Base-by-base conservation (phyloP, 108 stramenopile species). In the Conticribra guillardii region DNA sequence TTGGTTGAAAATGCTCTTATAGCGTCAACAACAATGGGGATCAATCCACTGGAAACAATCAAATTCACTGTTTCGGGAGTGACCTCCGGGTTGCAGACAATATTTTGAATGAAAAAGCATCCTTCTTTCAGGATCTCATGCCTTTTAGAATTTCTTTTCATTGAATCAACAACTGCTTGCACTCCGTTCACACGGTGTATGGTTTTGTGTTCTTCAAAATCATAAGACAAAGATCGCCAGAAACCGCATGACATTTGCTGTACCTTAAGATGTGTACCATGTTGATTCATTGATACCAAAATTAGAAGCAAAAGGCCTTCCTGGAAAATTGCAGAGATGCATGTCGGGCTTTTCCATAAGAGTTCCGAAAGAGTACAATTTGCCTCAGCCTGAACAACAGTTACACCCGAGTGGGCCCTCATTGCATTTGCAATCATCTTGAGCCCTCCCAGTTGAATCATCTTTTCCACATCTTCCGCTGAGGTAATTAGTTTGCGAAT, bases 211-310 rank as follows among this genome's bases (percentile, higher is more conserved):
- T 63, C 64, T n/a, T 34, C 8, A 63, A 74, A 74, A 41, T 80
- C 79, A 47, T 74, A 74, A 0, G 79, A 80, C 30, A 74, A 14
- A 27, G 79, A 66, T 14, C 79, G 73, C 23, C 73, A 67, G 46
- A 80, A 62, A 3, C 58, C 73, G 18, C 67, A 74, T 22, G 54
- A 59, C 32, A 67, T 47, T 28, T 74, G 66, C 8, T 80, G 73
- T 21, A 80, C 56, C 21, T 73, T 73, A 17, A 28, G 16, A 34
- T 60, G 24, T 9, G 23, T 60, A 0, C 26, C 58, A 23, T 74
- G 67, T 14, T 26, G 26, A 31, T 74, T 21, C 79, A 80, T 80
- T 18, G 73, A 60, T 29, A 47, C 58, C 18, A 74, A 27, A 4
- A 74, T 45, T 17, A 69, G 47, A 19, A 31, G 37, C 7, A 80